Evolutionary conservation across 768 basidiomycete genomes (phyloP), one percentile per base, ranked within the genome.

Genomic region (Lactifluus pinguis): DNA sequence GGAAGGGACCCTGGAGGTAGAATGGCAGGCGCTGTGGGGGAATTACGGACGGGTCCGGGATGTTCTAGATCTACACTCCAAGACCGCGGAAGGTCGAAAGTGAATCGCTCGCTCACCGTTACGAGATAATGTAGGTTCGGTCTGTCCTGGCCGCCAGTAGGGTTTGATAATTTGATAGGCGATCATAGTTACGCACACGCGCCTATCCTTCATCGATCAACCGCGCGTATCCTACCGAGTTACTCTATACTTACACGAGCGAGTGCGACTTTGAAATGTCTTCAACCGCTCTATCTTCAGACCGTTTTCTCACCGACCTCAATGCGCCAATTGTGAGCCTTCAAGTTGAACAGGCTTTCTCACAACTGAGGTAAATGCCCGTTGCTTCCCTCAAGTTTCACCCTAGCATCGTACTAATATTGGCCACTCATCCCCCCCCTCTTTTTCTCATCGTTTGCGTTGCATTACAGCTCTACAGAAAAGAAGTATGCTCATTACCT

Each of bases 401-500:
- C 41, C 29, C 55, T 13, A 15, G 15, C 4, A 14, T 21, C 49
- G 11, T n/a, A 13, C 51, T 52, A 34, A 53, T 38, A 9, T 10
- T 25, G 29, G 1, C 11, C 17, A 5, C 19, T n/a, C 21, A 25
- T 4, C 11, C 15, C 17, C n/a, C 30, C 9, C 6, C 3, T 11
- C 30, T 44, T 47, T 13, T 15, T 19, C 14, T 2, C 42, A n/a
- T 56, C 42, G 29, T 39, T 54, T 21, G 25, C 61, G 44, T n/a
- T 25, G 25, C 25, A 25, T 21, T 58, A 60, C 41, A 92, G 89
- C 54, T 75, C 81, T 6, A 80, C 79, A 65, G 91, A 93, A 69
- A 87, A 89, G 74, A 79, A 84, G 61, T 94, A 94, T 67, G 80
- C 86, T 2, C 89, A 93, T 72, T 84, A 80, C 68, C 53, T 91